Percentiles rank a stretch among this genome's conserved stretches.
These are phyloP conservation scores for Calendula officinalis DNA, from an alignment of 129 eudicot genomes.

Conservation along the genomic window DNA sequence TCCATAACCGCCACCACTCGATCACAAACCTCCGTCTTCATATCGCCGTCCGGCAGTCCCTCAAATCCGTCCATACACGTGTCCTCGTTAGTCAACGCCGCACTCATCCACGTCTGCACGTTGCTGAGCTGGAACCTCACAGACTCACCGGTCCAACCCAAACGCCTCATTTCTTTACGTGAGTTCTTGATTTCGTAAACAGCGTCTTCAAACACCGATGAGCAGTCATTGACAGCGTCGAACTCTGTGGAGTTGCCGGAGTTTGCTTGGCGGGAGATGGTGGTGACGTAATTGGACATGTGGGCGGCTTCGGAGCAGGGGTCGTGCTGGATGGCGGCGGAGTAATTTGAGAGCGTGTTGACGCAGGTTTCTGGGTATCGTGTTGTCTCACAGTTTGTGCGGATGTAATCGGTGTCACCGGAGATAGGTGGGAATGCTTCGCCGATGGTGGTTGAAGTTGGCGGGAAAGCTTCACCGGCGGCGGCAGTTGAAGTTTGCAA, in stretches of 20 bases:
- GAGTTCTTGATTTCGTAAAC: slow-evolving; percentile 57
- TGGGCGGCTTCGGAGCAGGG: slow-evolving; percentile 44
- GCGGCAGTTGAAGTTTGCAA: slow-evolving; percentile 9
- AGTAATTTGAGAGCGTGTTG: slow-evolving; percentile 56
- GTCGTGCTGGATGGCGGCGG: slow-evolving; percentile 43
- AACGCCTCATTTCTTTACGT: slow-evolving; percentile 48
- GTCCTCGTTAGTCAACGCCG: slow-evolving; percentile 87
- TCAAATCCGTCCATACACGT: slow-evolving; percentile 81
- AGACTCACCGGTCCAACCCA: slow-evolving; percentile 43
- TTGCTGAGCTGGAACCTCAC: slow-evolving; percentile 76
- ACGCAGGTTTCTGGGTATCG: slow-evolving; percentile 66
- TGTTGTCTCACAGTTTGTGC: slow-evolving; percentile 51
- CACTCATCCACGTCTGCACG: slow-evolving; percentile 96
- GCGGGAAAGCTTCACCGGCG: slow-evolving; percentile 24
- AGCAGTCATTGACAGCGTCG: slow-evolving; percentile 63
- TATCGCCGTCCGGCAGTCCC: slow-evolving; percentile 38
- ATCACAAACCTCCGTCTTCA: slow-evolving; percentile 49
- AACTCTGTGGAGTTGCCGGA: slow-evolving; percentile 40
- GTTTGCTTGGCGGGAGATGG: slow-evolving; percentile 38
- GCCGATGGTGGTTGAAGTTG: not conserved
- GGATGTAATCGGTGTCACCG: slow-evolving; percentile 53
- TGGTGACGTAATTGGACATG: slow-evolving; percentile 43
- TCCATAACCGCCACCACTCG: slow-evolving; percentile 46
- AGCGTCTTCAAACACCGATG: slow-evolving; percentile 51
- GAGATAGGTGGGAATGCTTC: not conserved